A percentile compares a stretch with the other conserved stretches of the same genome.
These are phyloP conservation scores for Fistulinella prunicolor DNA, from an alignment of 768 basidiomycete genomes.

Conservation along the genomic window DNA sequence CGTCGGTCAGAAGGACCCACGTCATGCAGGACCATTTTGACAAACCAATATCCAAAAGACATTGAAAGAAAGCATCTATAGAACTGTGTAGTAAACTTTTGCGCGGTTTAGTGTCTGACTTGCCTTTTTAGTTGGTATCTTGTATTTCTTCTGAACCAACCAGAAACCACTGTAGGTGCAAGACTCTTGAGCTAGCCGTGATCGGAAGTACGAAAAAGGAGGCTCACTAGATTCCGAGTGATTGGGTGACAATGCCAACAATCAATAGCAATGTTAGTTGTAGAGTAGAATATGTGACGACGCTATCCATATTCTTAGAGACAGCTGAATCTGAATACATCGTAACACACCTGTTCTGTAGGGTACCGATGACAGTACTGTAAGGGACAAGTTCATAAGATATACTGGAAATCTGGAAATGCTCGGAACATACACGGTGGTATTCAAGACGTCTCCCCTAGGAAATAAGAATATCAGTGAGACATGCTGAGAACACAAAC, in stretches of 20 bases:
- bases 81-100: background rate
- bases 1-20: background rate
- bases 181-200: background rate
- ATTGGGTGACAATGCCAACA: constrained; percentile 64
- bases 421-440: constrained; percentile 53
- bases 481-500: background rate
- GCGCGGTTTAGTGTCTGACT: background rate
- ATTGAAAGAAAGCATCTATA: constrained; percentile 68
- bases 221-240: constrained; percentile 63
- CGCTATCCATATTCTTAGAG: constrained; percentile 35
- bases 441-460: constrained; percentile 76
- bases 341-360: constrained; percentile 61
- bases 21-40: background rate
- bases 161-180: constrained; percentile 50
- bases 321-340: background rate
- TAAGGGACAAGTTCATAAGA: background rate
- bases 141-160: constrained; percentile 63
- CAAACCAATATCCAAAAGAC: constrained; percentile 68
- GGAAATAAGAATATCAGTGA: background rate
- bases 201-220: background rate
- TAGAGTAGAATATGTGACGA: constrained; percentile 71
- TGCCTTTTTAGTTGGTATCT: constrained; percentile 60
- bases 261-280: constrained; percentile 65
- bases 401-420: background rate
- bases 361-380: constrained; percentile 67